These are phyloP conservation scores for Botrytis paeoniae DNA, from an alignment of 2,329 filamentous ascomycete genomes.

Conservation along the genomic window DNA sequence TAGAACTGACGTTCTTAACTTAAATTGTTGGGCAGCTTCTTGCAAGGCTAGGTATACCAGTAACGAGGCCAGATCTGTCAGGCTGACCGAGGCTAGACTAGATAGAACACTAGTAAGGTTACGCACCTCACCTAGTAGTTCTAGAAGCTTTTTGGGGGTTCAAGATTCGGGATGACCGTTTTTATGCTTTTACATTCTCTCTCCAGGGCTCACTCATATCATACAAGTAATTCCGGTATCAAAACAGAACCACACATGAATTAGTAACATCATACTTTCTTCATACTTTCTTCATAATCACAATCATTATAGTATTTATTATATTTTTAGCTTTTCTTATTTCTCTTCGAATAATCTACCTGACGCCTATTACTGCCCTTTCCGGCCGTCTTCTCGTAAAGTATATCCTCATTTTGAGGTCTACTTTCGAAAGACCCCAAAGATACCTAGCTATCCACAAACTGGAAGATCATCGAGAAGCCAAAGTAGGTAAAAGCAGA, in stretches of 20 bases:
- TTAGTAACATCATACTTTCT: not conserved
- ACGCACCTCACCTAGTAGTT: not conserved
- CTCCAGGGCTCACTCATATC: not conserved
- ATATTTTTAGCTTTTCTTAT: not conserved
- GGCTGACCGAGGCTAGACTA: conserved; percentile 14
- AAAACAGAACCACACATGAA: not conserved
- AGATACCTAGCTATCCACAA: conserved; percentile 8
- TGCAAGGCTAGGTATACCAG: conserved; percentile 9
- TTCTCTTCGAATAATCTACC: conserved; percentile 20
- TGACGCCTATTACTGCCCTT: conserved; percentile 16
- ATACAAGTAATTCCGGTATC: not conserved
- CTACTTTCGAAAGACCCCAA: not conserved
- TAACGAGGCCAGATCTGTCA: conserved; percentile 11
- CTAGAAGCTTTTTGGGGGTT: not conserved
- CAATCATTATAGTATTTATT: too few relatives aligned
- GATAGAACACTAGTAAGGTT: not conserved
- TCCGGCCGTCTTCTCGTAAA: conserved; percentile 8
- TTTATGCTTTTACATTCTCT: not conserved
- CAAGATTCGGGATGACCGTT: not conserved
- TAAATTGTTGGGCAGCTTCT: conserved; percentile 5
- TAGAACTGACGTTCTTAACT: not conserved
- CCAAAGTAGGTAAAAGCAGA: conserved; percentile 16
- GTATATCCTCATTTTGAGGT: conserved; percentile 17
- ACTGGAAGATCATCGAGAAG: conserved; percentile 10
- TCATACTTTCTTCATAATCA: not conserved